Evolutionary conservation across 2,329 filamentous ascomycete genomes (phyloP).

Genomic region (Celoporthe dispersa): DNA sequence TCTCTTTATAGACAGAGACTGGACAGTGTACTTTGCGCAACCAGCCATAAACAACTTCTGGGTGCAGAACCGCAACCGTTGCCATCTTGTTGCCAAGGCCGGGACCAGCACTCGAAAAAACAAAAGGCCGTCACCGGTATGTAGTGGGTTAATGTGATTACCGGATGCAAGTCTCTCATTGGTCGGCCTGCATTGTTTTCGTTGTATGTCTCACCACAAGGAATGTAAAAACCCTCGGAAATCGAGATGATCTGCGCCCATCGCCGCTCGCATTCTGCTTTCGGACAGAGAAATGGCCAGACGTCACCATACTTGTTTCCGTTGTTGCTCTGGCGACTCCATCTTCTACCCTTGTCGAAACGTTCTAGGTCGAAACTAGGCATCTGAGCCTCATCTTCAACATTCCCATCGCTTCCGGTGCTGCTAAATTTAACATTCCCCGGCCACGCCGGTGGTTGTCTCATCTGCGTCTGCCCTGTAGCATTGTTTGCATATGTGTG

Average conservation of each 20-base stretch:
- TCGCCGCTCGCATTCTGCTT: background rate
- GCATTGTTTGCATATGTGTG: background rate
- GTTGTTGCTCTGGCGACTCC: constrained; percentile 4
- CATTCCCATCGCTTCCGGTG: background rate
- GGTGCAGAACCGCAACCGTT: background rate
- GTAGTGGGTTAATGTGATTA: background rate
- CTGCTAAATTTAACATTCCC: background rate
- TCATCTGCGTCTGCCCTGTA: background rate
- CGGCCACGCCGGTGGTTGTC: background rate
- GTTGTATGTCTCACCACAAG: background rate
- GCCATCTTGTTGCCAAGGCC: background rate
- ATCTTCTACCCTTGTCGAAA: background rate
- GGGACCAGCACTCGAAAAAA: background rate
- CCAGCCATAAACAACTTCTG: background rate
- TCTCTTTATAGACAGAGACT: background rate
- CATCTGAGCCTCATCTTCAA: background rate
- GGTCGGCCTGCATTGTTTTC: background rate
- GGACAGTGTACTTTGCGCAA: background rate
- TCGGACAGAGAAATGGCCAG: too few species aligned
- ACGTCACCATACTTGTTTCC: background rate
- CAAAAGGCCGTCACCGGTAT: constrained; percentile 4
- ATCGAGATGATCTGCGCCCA: background rate
- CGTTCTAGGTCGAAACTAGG: background rate
- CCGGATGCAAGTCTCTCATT: constrained; percentile 1
- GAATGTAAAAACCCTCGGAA: background rate